Percentiles rank a stretch among this genome's conserved stretches.
phyloP scores from a whole-genome alignment of 306 rosid species.

The Phaseolus lunatus region DNA sequence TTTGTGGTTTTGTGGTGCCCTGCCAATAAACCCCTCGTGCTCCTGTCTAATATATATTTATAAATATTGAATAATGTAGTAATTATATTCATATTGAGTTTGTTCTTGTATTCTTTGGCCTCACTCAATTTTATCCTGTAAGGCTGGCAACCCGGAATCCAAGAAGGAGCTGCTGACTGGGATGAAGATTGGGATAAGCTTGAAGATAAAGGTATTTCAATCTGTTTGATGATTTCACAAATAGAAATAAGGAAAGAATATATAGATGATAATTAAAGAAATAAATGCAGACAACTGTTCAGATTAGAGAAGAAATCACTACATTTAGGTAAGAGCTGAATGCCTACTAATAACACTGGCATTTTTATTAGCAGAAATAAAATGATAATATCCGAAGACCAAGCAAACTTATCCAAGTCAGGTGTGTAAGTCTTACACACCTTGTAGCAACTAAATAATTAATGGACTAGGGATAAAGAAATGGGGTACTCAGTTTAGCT shows the following conservation, averaged over 20 bases:
- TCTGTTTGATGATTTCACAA: no score
- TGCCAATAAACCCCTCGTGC: slow-evolving; percentile 10
- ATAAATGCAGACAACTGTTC: no score
- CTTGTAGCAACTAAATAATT: background rate
- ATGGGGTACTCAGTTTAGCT: background rate
- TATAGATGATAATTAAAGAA: no score
- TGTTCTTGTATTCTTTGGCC: slow-evolving; percentile 27
- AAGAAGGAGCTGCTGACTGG: slow-evolving; percentile 95
- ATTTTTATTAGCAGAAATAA: background rate
- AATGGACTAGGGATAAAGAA: background rate
- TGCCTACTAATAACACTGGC: slow-evolving; percentile 15
- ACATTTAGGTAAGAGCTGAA: background rate
- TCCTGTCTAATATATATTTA: slow-evolving; percentile 26
- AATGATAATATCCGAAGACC: background rate
- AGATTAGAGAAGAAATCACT: no score
- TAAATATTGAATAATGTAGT: slow-evolving; percentile 24
- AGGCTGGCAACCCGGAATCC: slow-evolving; percentile 99
- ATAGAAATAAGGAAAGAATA: no score
- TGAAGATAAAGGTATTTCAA: slow-evolving; percentile 83
- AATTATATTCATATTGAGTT: slow-evolving; percentile 9
- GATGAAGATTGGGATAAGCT: slow-evolving; percentile 96
- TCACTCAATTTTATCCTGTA: slow-evolving; percentile 44
- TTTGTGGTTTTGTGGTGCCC: slow-evolving; percentile 2
- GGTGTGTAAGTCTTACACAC: background rate
- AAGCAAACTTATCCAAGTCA: slow-evolving; percentile 3